Percentiles rank a stretch among this genome's conserved stretches.
phyloP scores from a whole-genome alignment of 805 yeast genomes.

The Ogataea sp. region DNA sequence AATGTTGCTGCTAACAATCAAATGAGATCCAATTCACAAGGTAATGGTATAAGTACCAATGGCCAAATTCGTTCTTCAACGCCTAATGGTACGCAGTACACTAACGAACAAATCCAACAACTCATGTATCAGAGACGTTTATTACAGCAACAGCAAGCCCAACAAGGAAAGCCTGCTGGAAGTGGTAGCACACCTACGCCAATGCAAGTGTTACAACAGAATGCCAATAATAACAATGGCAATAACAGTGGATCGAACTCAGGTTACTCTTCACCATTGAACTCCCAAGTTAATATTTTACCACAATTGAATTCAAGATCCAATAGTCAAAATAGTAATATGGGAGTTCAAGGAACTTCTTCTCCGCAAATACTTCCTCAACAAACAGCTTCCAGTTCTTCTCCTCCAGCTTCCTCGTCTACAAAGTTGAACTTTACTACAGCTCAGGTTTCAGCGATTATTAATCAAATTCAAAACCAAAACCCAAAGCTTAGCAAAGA shows the following conservation, averaged over 20 bases:
- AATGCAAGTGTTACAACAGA: constrained; percentile 13
- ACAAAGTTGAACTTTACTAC: constrained; percentile 36
- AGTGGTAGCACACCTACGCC: constrained; percentile 19
- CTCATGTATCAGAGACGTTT: too few species aligned
- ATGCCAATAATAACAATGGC: background rate
- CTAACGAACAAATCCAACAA: constrained; percentile 55
- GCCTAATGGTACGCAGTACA: constrained; percentile 50
- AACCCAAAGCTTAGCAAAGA: constrained; percentile 56
- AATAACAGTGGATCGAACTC: background rate
- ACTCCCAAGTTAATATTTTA: background rate
- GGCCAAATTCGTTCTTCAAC: constrained; percentile 28
- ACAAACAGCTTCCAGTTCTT: constrained; percentile 1
- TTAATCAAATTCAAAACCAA: constrained; percentile 56
- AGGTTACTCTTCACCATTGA: too few species aligned
- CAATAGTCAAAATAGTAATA: background rate
- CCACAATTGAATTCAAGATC: background rate
- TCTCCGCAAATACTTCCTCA: background rate
- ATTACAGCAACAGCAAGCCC: constrained; percentile 11
- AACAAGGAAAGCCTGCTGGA: constrained; percentile 1
- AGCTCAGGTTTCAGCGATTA: constrained; percentile 58
- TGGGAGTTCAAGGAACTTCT: background rate
- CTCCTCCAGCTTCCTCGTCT: too few species aligned
- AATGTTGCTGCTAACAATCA: too few species aligned
- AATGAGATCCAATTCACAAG: background rate
- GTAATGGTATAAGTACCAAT: background rate